Evolutionary conservation across 2,329 filamentous ascomycete genomes (phyloP).

Genomic region (Cladophialophora immunda): DNA sequence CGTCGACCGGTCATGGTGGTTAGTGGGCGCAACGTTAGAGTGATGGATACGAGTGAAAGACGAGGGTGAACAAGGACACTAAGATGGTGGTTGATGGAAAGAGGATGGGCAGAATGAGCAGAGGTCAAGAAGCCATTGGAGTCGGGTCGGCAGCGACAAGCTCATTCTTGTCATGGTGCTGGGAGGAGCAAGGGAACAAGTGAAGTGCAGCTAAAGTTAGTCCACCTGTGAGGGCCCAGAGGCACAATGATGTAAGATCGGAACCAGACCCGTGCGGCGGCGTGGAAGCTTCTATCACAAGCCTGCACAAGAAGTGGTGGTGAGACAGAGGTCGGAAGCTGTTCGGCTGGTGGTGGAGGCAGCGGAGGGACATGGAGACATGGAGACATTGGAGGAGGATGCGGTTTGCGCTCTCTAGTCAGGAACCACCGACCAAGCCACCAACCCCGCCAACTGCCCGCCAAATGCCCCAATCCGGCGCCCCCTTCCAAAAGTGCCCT

Average conservation of each 20-base stretch:
- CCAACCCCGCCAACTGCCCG: neutral
- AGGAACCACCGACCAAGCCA: neutral
- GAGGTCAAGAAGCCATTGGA: constrained; percentile 10
- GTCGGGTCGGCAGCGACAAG: constrained; percentile 6
- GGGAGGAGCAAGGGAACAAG: neutral
- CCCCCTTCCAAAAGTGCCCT: neutral
- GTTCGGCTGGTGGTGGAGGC: neutral
- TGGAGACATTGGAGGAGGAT: neutral
- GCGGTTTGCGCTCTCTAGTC: neutral
- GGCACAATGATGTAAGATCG: constrained; percentile 27
- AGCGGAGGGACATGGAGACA: neutral
- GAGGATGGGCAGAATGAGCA: constrained; percentile 13
- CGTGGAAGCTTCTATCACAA: constrained; percentile 2
- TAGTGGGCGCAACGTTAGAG: neutral
- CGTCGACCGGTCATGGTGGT: constrained; percentile 36
- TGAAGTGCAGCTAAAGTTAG: constrained; percentile 26
- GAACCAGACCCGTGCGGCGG: neutral
- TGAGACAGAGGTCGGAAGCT: constrained; percentile 12
- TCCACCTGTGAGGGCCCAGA: neutral
- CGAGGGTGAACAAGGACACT: neutral
- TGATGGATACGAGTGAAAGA: neutral
- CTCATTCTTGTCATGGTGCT: constrained; percentile 16
- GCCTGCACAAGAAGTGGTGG: neutral
- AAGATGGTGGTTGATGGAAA: constrained; percentile 3
- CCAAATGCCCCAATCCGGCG: constrained; percentile 1